These are phyloP conservation scores for Nicotiana knightiana DNA, from an alignment of 257 asterid genomes.

Conservation along the genomic window DNA sequence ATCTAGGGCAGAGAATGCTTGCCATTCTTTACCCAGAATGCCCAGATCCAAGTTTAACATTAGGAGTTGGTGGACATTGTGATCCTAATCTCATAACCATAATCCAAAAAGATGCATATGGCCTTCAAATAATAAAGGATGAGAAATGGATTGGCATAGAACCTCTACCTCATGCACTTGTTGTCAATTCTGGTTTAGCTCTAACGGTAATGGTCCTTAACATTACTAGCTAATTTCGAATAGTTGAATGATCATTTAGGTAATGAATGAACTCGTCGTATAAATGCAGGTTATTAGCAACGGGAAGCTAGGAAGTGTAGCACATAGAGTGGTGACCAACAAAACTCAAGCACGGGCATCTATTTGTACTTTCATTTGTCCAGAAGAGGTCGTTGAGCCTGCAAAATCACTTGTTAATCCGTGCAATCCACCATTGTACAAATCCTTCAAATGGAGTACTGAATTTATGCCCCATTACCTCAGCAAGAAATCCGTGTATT, in stretches of 20 bases:
- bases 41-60: no score
- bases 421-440: not conserved
- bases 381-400: not conserved
- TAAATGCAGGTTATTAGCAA: not conserved
- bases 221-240: no score
- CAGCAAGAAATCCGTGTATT: not conserved
- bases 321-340: slow-evolving; percentile 17
- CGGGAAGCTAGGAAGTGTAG: not conserved
- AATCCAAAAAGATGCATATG: no score
- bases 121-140: slow-evolving; percentile 16
- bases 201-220: not conserved
- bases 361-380: slow-evolving; percentile 8
- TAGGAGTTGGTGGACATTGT: no score
- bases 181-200: slow-evolving; percentile 1
- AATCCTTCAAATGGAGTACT: not conserved
- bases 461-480: slow-evolving; percentile 3
- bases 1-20: no score
- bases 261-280: not conserved
- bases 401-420: not conserved
- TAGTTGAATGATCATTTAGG: no score
- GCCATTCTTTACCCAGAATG: no score
- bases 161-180: slow-evolving; percentile 2
- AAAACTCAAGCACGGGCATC: not conserved
- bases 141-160: slow-evolving; percentile 14
- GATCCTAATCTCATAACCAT: no score